These are phyloP conservation scores for Sapria himalayana DNA, from an alignment of 345 rosid species.

Conservation along the genomic window DNA sequence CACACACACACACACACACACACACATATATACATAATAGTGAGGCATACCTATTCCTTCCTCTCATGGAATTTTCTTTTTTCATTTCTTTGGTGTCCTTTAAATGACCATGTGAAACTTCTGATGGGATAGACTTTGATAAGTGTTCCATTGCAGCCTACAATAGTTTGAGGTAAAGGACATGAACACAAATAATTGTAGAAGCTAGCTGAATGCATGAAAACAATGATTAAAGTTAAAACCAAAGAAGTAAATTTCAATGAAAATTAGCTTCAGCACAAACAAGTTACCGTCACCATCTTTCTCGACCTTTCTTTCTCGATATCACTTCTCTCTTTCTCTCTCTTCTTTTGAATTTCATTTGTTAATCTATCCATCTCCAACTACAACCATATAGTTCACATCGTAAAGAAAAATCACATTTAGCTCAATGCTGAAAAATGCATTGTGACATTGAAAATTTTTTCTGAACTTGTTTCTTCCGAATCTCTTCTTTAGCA, in stretches of 20 bases:
- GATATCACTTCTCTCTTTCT: constrained; percentile 32
- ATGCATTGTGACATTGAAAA: too few relatives aligned
- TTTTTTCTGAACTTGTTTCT: constrained; percentile 52
- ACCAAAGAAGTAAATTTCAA: constrained; percentile 23
- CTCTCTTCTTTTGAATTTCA: constrained; percentile 53
- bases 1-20: too few relatives aligned
- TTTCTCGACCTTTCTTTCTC: constrained; percentile 31
- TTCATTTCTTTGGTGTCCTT: constrained; percentile 29
- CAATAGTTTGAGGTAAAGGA: constrained; percentile 99
- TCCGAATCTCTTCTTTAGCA: constrained; percentile 57
- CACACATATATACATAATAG: too few relatives aligned
- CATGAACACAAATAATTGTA: constrained; percentile 99
- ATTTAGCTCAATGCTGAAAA: too few relatives aligned
- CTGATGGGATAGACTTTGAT: constrained; percentile 16
- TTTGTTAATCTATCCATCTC: constrained; percentile 32
- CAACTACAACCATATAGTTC: constrained; percentile 29
- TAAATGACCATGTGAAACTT: constrained; percentile 17
- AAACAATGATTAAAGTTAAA: constrained; percentile 60
- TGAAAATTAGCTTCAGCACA: constrained; percentile 42
- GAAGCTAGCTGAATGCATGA: constrained; percentile 93
- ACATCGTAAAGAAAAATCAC: too few relatives aligned
- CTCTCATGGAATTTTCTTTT: constrained; percentile 34
- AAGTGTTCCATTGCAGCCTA: constrained; percentile 35
- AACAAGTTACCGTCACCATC: constrained; percentile 54
- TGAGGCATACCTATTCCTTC: constrained; percentile 55